Conservation (phyloP, 1,139 yeast species). For the Kluyveromyces sp. region DNA sequence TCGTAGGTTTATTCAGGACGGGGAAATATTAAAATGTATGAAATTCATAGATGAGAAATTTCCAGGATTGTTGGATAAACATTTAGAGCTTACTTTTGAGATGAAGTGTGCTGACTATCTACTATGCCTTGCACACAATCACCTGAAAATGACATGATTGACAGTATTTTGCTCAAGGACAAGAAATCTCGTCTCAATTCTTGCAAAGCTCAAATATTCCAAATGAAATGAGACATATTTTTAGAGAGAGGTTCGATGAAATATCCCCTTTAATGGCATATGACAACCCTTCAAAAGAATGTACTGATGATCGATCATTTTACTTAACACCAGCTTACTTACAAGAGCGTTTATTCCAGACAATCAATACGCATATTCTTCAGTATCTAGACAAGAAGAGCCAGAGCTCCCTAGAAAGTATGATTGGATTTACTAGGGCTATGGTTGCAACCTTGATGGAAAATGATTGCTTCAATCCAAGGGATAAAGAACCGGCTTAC, state of each 20-base stretch:
- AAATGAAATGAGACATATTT: slow-evolving; percentile 18
- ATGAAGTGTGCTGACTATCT: slow-evolving; percentile 43
- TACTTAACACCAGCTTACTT: slow-evolving; percentile 23
- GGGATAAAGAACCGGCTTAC: slow-evolving; percentile 18
- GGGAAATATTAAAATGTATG: slow-evolving; percentile 42
- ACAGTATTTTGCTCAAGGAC: slow-evolving; percentile 39
- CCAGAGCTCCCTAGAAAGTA: slow-evolving; percentile 24
- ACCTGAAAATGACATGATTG: slow-evolving; percentile 16
- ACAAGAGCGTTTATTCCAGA: slow-evolving; percentile 26
- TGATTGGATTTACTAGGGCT: slow-evolving; percentile 25
- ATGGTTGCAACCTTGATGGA: slow-evolving; percentile 23
- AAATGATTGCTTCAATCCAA: slow-evolving; percentile 11
- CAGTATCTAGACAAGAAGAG: slow-evolving; percentile 22
- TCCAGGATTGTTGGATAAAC: slow-evolving; percentile 38
- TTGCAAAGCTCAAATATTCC: slow-evolving; percentile 26
- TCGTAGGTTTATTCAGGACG: slow-evolving; percentile 39
- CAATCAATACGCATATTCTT: slow-evolving; percentile 21
- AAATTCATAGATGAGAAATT: slow-evolving; percentile 38
- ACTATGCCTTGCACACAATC: slow-evolving; percentile 27
- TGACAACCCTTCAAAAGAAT: slow-evolving; percentile 36
- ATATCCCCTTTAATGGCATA: slow-evolving; percentile 47
- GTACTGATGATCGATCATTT: slow-evolving; percentile 22
- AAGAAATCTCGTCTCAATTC: slow-evolving; percentile 36
- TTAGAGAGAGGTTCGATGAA: slow-evolving; percentile 33
- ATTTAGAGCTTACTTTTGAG: slow-evolving; percentile 43